Base-by-base conservation (phyloP, 495 filamentous ascomycete genomes). In the Talaromyces trachyspermus region DNA sequence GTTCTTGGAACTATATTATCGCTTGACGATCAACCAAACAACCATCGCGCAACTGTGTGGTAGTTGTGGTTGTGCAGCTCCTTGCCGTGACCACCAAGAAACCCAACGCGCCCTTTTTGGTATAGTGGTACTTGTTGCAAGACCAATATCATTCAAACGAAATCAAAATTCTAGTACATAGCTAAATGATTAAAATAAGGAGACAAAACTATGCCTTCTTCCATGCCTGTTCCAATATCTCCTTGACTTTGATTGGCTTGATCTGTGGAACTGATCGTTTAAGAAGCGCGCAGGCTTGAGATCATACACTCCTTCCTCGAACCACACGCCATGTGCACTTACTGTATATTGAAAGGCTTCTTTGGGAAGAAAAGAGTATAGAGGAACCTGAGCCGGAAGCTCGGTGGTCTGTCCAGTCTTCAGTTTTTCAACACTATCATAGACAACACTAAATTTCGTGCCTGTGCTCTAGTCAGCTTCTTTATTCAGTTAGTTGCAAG, bases 341-440 rank as follows among this genome's bases (percentile, higher is more conserved):
- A 36, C 6, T 15, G 17, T 6, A 14, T 6, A 14, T 36, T 36
- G 33, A 6, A 36, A 14, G 6, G 4, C 33, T n/a, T n/a, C n/a
- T n/a, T 67, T 70, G 8, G 70, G 69, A 38, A 69, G 43, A 35
- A 49, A 50, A 9, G 51, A 10, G 42, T 71, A 72, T 12, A 65
- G 14, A 0, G 56, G 22, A 0, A 35, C 41, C 6, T 75, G 64
- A 1, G 46, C 38, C 0, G 66, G 62, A 23, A 76, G 69, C 24
- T 77, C 66, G 12, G 76, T 77, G 12, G 69, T 57, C 49, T 74
- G 48, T 1, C 72, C 74, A 15, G 49, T 36, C 32, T 63, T 57
- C 24, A 80, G 55, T 43, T 69, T 69, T 6, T 77, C 74, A 1
- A 64, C n/a, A 30, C 35, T 55, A 51, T 80, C 76, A 42, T 78